phyloP scores from a whole-genome alignment of 345 rosid species.

The Geranium brycei region DNA sequence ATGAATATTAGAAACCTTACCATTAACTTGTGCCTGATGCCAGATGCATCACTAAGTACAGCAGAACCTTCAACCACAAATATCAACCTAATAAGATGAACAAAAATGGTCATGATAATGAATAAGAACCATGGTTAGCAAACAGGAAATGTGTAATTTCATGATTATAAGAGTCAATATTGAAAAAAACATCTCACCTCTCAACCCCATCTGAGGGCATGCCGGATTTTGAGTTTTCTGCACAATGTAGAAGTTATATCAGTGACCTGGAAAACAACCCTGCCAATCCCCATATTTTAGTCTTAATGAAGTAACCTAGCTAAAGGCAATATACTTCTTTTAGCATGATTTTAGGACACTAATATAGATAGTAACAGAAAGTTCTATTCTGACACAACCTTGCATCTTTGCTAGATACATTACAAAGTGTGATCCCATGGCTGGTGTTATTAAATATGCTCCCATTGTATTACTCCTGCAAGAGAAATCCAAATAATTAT shows the following conservation, averaged over 20 bases:
- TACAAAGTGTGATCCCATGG: conserved; percentile 82
- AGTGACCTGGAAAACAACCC: neutral
- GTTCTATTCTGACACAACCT: conserved; percentile 30
- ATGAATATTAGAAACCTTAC: conserved; percentile 22
- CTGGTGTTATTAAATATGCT: conserved; percentile 75
- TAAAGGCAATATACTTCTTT: neutral
- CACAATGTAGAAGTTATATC: conserved; percentile 16
- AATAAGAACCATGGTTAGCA: neutral
- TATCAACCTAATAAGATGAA: conserved; percentile 37
- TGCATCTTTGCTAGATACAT: conserved; percentile 84
- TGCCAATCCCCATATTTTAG: neutral
- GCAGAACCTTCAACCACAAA: conserved; percentile 67
- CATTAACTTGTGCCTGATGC: conserved; percentile 30
- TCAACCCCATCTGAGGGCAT: conserved; percentile 47
- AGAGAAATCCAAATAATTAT: conserved; percentile 17
- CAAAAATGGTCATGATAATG: neutral
- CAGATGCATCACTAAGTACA: conserved; percentile 34
- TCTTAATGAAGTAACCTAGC: neutral
- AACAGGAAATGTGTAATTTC: neutral
- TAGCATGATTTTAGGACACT: conserved; percentile 1
- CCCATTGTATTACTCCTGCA: conserved; percentile 70
- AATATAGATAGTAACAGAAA: too few relatives aligned
- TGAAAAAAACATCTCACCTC: conserved; percentile 28
- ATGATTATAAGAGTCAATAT: neutral
- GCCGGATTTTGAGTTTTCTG: conserved; percentile 73